Conservation (phyloP, 371 early-diverging fungal genomes). For the Lichtheimia ornata region DNA sequence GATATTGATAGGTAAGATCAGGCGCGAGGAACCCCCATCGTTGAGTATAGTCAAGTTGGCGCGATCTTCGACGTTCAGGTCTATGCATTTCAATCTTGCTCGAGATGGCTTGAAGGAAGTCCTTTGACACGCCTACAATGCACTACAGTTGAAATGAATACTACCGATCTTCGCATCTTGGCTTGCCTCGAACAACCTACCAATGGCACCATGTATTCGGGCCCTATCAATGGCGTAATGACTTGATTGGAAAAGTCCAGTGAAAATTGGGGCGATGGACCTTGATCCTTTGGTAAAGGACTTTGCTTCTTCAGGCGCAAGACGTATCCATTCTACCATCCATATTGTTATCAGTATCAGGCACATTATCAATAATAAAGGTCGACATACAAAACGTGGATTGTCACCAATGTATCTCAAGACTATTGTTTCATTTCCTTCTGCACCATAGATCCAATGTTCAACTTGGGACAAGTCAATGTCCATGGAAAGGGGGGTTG, state of each 20-base stretch:
- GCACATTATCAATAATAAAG: not conserved
- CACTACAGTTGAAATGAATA: constrained; percentile 13
- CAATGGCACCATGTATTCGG: constrained; percentile 31
- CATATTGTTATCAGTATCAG: not conserved
- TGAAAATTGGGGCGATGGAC: constrained; percentile 15
- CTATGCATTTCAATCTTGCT: constrained; percentile 20
- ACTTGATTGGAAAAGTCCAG: constrained; percentile 26
- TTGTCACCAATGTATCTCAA: constrained; percentile 34
- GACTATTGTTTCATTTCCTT: constrained; percentile 54
- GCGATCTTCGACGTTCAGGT: constrained; percentile 16
- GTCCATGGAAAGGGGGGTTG: no score
- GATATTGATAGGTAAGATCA: constrained; percentile 32
- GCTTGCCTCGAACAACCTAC: constrained; percentile 19
- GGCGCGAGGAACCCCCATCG: constrained; percentile 28
- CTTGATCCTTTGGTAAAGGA: constrained; percentile 19
- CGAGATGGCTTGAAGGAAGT: constrained; percentile 28
- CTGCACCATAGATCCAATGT: constrained; percentile 46
- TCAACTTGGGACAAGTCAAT: constrained; percentile 3
- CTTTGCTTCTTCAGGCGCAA: constrained; percentile 5
- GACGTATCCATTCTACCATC: constrained; percentile 35
- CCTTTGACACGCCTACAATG: constrained; percentile 19
- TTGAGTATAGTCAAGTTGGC: constrained; percentile 17
- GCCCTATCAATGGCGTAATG: constrained; percentile 41
- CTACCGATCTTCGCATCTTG: constrained; percentile 32
- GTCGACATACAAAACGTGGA: constrained; percentile 22